phyloP scores from a whole-genome alignment of 805 yeast species.

The baker's yeast (Saccharomyces cerevisiae) region DNA sequence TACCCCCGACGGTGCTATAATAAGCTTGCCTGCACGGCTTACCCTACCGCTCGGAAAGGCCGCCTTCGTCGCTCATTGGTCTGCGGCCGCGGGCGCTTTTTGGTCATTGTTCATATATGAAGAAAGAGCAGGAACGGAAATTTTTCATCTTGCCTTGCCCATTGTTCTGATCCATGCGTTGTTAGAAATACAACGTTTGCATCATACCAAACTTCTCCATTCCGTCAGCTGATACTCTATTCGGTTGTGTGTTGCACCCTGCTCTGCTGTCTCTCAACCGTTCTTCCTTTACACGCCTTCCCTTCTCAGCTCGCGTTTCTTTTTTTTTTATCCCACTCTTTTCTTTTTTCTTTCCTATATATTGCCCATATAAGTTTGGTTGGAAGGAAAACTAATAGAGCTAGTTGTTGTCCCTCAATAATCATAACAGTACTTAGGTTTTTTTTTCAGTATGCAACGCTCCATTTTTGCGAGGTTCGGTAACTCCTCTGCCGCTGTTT shows the following conservation, averaged over 20 bases:
- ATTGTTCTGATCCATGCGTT: not conserved
- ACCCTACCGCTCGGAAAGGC: not conserved
- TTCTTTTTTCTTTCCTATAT: not conserved
- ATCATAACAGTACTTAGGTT: not conserved
- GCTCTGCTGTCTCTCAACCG: not conserved
- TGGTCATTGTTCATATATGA: not conserved
- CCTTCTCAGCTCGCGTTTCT: not conserved
- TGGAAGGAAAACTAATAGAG: not conserved
- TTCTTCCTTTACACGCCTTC: not conserved
- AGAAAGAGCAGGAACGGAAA: not conserved
- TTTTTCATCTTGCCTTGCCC: not conserved
- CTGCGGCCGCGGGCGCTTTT: not conserved
- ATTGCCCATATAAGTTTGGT: not conserved
- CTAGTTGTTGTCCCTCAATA: not conserved
- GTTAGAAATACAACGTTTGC: not conserved
- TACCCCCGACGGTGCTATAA: constrained; percentile 32
- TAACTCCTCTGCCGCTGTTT: not conserved
- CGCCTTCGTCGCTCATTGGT: not conserved
- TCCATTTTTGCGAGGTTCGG: not conserved
- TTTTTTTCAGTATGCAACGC: not conserved
- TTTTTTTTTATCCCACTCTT: not conserved
- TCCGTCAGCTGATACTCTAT: not conserved
- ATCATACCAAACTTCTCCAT: not conserved
- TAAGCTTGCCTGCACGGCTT: not conserved
- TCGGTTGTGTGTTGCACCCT: not conserved